These are phyloP conservation scores for Penicillium coprophilum DNA, from an alignment of 495 filamentous ascomycete species.

Conservation along the genomic window DNA sequence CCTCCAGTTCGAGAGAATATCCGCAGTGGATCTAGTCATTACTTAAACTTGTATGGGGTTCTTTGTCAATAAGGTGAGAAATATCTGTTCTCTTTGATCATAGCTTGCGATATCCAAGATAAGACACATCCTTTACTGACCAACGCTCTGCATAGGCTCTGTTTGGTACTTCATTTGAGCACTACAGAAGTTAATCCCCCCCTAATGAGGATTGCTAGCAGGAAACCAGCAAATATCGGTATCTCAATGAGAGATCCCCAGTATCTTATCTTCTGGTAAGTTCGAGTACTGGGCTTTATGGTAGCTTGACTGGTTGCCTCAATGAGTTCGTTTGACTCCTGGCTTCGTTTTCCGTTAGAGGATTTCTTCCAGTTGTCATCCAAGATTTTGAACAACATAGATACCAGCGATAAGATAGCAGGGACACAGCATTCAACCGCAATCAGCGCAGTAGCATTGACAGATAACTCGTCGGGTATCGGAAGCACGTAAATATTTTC, in stretches of 20 bases:
- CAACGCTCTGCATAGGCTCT: slow-evolving; percentile 54
- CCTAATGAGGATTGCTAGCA: slow-evolving; percentile 53
- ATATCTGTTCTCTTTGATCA: background rate
- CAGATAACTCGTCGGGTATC: slow-evolving; percentile 46
- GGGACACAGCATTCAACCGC: slow-evolving; percentile 61
- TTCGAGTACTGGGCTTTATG: slow-evolving; percentile 42
- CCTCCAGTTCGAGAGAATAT: background rate
- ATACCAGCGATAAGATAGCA: slow-evolving; percentile 55
- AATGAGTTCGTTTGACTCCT: slow-evolving; percentile 38
- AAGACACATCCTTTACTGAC: slow-evolving; percentile 31
- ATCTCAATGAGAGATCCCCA: slow-evolving; percentile 51
- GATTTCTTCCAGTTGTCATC: slow-evolving; percentile 53
- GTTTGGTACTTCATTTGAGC: slow-evolving; percentile 49
- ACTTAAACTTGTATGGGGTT: background rate
- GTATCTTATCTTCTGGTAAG: slow-evolving; percentile 45
- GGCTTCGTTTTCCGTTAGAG: slow-evolving; percentile 27
- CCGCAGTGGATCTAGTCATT: too few relatives aligned
- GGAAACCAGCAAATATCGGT: slow-evolving; percentile 53
- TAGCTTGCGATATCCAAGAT: background rate
- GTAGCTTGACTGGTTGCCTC: slow-evolving; percentile 57
- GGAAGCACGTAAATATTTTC: slow-evolving; percentile 59
- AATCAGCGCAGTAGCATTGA: slow-evolving; percentile 54
- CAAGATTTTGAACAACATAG: slow-evolving; percentile 59
- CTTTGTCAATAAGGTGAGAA: background rate
- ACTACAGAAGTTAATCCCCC: slow-evolving; percentile 63